Evolutionary conservation across 2,329 filamentous ascomycete genomes (phyloP).

Genomic region (Sporothrix phasma): DNA sequence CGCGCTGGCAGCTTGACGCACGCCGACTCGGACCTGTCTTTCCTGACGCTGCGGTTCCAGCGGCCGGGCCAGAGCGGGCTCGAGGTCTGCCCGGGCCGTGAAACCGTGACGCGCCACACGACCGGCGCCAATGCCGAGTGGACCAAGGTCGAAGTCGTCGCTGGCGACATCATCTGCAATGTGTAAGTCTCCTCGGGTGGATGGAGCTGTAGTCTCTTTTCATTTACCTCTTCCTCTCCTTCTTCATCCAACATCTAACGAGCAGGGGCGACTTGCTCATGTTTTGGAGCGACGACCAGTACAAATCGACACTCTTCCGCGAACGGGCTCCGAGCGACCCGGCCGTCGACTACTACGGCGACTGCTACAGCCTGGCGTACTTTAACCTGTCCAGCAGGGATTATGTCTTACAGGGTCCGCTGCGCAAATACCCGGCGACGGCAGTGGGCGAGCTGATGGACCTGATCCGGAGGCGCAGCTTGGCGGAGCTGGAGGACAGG

Average conservation of each 20-base stretch:
- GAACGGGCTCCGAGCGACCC: conserved; percentile 41
- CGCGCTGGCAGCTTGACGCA: conserved; percentile 37
- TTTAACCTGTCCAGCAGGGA: conserved; percentile 46
- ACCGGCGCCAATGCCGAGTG: conserved; percentile 45
- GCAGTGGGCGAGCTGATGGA: neutral
- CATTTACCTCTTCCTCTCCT: neutral
- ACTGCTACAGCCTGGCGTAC: conserved; percentile 54
- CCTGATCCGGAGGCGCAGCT: conserved; percentile 47
- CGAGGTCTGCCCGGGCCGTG: conserved; percentile 54
- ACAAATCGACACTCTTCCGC: conserved; percentile 55
- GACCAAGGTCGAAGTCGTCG: conserved; percentile 49
- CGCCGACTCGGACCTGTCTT: conserved; percentile 49
- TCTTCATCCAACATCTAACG: neutral
- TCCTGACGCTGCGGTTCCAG: conserved; percentile 54
- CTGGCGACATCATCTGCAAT: conserved; percentile 50
- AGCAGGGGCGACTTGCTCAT: conserved; percentile 48
- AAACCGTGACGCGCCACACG: conserved; percentile 44
- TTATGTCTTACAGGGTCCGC: conserved; percentile 47
- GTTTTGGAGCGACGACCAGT: conserved; percentile 57
- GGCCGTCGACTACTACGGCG: conserved; percentile 40
- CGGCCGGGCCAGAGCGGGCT: conserved; percentile 48
- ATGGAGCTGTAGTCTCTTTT: too few species aligned
- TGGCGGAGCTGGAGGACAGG: conserved; percentile 31
- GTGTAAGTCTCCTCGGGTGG: conserved; percentile 32
- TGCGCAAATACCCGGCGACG: conserved; percentile 45